These are phyloP conservation scores for Rhodotorula sp. DNA, from an alignment of 1,284 basidiomycete species.

Conservation along the genomic window DNA sequence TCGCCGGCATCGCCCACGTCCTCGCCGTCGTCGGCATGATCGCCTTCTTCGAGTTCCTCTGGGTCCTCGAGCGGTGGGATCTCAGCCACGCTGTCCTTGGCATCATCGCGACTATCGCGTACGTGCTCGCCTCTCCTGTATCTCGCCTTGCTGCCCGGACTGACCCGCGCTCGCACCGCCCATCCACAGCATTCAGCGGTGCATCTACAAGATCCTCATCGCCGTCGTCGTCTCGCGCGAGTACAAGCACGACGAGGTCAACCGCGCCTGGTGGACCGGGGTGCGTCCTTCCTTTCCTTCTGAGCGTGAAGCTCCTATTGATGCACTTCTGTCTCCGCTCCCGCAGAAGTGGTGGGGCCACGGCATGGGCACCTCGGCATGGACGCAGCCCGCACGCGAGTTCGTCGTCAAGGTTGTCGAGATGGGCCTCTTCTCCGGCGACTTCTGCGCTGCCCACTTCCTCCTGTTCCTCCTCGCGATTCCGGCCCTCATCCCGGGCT, in stretches of 20 bases:
- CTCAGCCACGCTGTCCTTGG: conserved; percentile 75
- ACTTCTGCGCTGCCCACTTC: conserved; percentile 67
- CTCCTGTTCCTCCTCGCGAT: conserved; percentile 74
- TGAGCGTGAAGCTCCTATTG: accelerated
- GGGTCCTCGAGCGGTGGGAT: conserved; percentile 94
- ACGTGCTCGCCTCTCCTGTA: neutral
- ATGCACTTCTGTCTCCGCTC: neutral
- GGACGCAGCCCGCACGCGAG: conserved; percentile 92
- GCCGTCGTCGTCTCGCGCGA: conserved; percentile 88
- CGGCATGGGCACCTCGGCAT: conserved; percentile 78
- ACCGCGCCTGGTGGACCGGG: conserved; percentile 96
- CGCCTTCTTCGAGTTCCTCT: conserved; percentile 93
- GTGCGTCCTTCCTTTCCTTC: conserved; percentile 42
- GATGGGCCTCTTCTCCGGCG: conserved; percentile 73
- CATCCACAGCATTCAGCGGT: conserved; percentile 85
- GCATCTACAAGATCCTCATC: conserved; percentile 87
- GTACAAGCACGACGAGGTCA: conserved; percentile 97
- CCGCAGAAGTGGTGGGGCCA: conserved; percentile 78
- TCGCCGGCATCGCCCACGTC: conserved; percentile 83
- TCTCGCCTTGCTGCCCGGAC: neutral
- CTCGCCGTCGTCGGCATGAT: conserved; percentile 78
- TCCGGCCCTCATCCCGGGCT: conserved; percentile 80
- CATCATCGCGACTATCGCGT: conserved; percentile 51
- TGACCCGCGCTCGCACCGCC: neutral
- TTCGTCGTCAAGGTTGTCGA: conserved; percentile 89